A percentile compares a stretch with the other conserved stretches of the same genome.
Evolutionary conservation across 2,329 filamentous ascomycete genomes (phyloP).

Genomic region (Neopestalotiopsis sp.): DNA sequence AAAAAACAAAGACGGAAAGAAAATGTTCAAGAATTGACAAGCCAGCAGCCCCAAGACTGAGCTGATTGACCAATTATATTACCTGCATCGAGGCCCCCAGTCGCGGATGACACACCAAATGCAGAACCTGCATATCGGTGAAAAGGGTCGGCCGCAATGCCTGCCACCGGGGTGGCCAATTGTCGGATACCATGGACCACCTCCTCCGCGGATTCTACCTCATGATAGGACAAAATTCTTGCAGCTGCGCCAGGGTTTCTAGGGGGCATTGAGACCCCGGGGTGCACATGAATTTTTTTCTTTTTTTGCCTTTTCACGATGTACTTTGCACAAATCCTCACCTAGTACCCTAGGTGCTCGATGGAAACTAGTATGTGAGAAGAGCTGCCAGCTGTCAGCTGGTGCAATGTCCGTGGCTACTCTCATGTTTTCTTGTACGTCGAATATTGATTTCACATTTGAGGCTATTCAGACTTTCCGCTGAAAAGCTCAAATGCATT

Average conservation of each 20-base stretch:
- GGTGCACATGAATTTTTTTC: neutral
- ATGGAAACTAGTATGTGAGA: neutral
- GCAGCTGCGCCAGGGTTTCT: neutral
- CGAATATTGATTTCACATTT: no score
- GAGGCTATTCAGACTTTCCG: no score
- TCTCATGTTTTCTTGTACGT: no score
- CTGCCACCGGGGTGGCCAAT: neutral
- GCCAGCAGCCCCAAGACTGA: neutral
- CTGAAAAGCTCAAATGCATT: no score
- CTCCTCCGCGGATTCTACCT: neutral
- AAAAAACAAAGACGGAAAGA: neutral
- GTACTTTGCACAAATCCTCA: neutral
- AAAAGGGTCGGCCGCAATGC: constrained; percentile 4
- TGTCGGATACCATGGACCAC: neutral
- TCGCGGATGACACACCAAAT: constrained; percentile 3
- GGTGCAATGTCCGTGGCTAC: no score
- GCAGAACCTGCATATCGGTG: constrained; percentile 18
- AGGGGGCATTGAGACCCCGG: neutral
- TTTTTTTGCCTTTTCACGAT: neutral
- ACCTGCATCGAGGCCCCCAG: neutral
- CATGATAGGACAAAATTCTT: neutral
- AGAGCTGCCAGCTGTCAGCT: neutral
- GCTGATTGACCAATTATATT: constrained; percentile 12
- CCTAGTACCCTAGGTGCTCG: neutral
- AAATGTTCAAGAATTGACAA: neutral